Evolutionary conservation across 2,329 filamentous ascomycete species (phyloP).

Genomic region (Alternaria tenuissima): DNA sequence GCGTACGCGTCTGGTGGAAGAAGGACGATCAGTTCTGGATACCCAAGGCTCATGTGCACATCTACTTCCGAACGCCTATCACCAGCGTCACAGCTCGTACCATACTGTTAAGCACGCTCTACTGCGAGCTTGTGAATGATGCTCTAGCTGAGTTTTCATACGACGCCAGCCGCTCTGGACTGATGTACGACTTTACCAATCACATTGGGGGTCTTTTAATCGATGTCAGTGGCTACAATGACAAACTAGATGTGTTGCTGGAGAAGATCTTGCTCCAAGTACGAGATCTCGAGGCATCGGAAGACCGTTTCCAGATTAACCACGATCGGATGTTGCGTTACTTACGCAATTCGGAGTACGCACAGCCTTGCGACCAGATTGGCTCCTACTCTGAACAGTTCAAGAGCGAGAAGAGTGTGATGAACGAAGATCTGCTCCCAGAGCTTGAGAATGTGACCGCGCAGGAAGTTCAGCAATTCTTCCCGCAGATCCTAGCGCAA

Average conservation of each 20-base stretch:
- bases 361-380: conserved; percentile 89
- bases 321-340: conserved; percentile 81
- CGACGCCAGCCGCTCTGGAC: conserved; percentile 89
- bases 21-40: conserved; percentile 99
- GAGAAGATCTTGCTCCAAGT: conserved; percentile 90
- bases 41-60: conserved; percentile 88
- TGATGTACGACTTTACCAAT: conserved; percentile 81
- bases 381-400: conserved; percentile 84
- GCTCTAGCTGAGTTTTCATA: conserved; percentile 93
- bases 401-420: conserved; percentile 76
- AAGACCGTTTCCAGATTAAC: conserved; percentile 90
- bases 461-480: conserved; percentile 78
- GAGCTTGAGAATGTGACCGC: conserved; percentile 79
- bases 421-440: conserved; percentile 79
- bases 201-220: conserved; percentile 78
- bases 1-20: conserved; percentile 91
- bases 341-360: conserved; percentile 86
- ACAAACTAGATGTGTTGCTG: conserved; percentile 89
- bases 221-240: conserved; percentile 89
- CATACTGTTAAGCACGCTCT: conserved; percentile 78
- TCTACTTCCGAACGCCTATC: conserved; percentile 80
- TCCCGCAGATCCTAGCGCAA: conserved; percentile 80
- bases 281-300: conserved; percentile 81
- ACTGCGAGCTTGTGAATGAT: conserved; percentile 85
- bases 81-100: conserved; percentile 82